phyloP scores from a whole-genome alignment of 2,329 filamentous ascomycete genomes.

The Phaeosphaeriaceae sp. region DNA sequence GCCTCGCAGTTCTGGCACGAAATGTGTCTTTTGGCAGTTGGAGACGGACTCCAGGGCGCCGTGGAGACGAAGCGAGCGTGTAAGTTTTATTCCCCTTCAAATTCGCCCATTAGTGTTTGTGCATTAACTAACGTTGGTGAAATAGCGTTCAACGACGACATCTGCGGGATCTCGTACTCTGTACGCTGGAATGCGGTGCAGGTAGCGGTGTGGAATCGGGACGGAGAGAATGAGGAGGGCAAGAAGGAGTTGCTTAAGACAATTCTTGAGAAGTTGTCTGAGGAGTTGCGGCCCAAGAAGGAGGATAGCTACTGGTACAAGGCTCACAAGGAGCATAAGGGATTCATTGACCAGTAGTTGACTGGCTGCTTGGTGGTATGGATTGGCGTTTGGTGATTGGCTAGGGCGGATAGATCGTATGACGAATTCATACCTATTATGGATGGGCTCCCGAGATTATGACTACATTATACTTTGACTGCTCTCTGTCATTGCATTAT shows the following conservation, averaged over 20 bases:
- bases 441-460: no score
- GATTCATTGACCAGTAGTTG: slow-evolving; percentile 60
- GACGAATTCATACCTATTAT: no score
- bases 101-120: no score
- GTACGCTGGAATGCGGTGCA: slow-evolving; percentile 89
- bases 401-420: background rate
- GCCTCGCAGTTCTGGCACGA: slow-evolving; percentile 79
- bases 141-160: slow-evolving; percentile 69
- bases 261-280: slow-evolving; percentile 74
- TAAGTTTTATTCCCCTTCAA: no score
- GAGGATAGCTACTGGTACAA: slow-evolving; percentile 77
- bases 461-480: no score
- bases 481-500: no score
- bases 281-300: slow-evolving; percentile 73
- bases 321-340: slow-evolving; percentile 85
- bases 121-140: slow-evolving; percentile 4
- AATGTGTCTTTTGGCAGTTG: slow-evolving; percentile 81
- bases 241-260: slow-evolving; percentile 75
- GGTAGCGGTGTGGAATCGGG: slow-evolving; percentile 92
- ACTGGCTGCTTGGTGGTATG: background rate
- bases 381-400: background rate
- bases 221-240: slow-evolving; percentile 79
- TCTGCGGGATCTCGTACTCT: slow-evolving; percentile 86
- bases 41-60: slow-evolving; percentile 77
- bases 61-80: slow-evolving; percentile 66